phyloP scores from a whole-genome alignment of 192 early-diverging fungal species.

The Entophlyctis helioformis region DNA sequence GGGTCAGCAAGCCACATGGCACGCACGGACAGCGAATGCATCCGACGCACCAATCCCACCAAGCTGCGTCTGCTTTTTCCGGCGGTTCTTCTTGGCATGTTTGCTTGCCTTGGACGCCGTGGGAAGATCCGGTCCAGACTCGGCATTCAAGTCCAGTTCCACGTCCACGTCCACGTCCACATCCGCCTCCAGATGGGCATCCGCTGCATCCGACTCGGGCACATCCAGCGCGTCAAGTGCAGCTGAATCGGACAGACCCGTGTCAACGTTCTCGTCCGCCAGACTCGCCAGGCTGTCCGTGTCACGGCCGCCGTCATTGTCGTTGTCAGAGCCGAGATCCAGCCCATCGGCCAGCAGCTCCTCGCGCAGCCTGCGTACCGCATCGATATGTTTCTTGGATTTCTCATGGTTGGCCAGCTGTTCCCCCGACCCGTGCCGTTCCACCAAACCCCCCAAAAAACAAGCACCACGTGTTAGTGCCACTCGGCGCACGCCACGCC shows the following conservation, averaged over 20 bases:
- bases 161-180: slow-evolving; percentile 7
- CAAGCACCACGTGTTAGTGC: neutral
- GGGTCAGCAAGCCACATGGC: too few species aligned
- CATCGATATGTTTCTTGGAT: slow-evolving; percentile 77
- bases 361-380: slow-evolving; percentile 57
- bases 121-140: neutral
- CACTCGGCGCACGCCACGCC: neutral
- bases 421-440: neutral
- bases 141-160: neutral
- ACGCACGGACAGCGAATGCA: too few species aligned
- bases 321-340: neutral
- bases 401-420: slow-evolving; percentile 77
- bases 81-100: neutral
- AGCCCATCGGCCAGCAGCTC: slow-evolving; percentile 44
- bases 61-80: neutral
- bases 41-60: too few species aligned
- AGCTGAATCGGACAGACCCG: too few species aligned
- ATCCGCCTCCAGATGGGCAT: neutral
- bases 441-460: too few species aligned
- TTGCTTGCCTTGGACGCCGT: too few species aligned
- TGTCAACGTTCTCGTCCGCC: neutral
- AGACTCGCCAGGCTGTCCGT: slow-evolving; percentile 2
- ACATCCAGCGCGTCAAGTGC: too few species aligned
- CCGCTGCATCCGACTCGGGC: too few species aligned
- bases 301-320: neutral